A percentile compares a stretch with the other conserved stretches of the same genome.
These are phyloP conservation scores for Periconia macrospinosa DNA, from an alignment of 2,329 filamentous ascomycete genomes.

Conservation along the genomic window DNA sequence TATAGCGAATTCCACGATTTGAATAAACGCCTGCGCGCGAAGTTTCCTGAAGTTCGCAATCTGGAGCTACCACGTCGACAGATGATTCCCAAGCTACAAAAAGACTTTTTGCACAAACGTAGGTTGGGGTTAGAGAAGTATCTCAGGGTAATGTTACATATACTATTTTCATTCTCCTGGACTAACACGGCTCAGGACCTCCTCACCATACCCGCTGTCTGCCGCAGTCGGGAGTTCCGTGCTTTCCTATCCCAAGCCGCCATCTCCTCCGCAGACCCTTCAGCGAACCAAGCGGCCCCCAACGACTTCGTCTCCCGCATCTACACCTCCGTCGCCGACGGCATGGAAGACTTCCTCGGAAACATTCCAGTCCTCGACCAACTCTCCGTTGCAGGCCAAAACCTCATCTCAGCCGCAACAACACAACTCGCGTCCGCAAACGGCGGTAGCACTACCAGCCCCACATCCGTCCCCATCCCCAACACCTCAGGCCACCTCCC, in stretches of 20 bases:
- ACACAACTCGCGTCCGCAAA: conserved; percentile 50
- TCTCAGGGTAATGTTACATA: conserved; percentile 48
- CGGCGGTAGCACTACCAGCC: conserved; percentile 16
- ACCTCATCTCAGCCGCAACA: conserved; percentile 75
- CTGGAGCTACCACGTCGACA: conserved; percentile 90
- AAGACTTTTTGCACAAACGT: conserved; percentile 90
- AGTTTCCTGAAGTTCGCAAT: conserved; percentile 84
- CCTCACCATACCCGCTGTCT: conserved; percentile 86
- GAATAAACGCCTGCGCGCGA: conserved; percentile 81
- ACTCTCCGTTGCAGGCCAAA: conserved; percentile 88
- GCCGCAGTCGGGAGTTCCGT: conserved; percentile 86
- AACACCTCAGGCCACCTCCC: conserved; percentile 44
- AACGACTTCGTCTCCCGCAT: conserved; percentile 87
- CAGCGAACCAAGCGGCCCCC: conserved; percentile 63
- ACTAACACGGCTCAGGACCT: conserved; percentile 59
- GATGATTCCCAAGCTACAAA: conserved; percentile 95
- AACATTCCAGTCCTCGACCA: conserved; percentile 96
- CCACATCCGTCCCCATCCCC: not conserved
- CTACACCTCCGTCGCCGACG: conserved; percentile 95
- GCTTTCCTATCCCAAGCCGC: conserved; percentile 89
- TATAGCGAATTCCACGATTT: conserved; percentile 98
- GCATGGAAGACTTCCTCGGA: conserved; percentile 96
- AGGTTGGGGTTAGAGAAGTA: conserved; percentile 83
- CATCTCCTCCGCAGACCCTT: conserved; percentile 68
- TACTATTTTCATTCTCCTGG: not conserved